Conservation (phyloP, 192 early-diverging fungal genomes). For the Coemansia sp. region DNA sequence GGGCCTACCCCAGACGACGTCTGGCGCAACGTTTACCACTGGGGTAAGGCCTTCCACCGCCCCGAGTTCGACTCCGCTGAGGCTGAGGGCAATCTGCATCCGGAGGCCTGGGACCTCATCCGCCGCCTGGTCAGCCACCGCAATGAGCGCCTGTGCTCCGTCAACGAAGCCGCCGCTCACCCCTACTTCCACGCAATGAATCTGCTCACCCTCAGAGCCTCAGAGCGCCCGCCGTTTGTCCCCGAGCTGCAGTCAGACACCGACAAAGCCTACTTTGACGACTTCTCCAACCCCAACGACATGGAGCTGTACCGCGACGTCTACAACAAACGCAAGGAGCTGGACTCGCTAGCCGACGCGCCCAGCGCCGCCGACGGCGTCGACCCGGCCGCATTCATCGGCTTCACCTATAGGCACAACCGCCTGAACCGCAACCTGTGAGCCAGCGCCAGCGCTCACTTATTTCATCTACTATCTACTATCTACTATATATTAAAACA, state of each 20-base stretch:
- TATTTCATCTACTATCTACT: too few relatives aligned
- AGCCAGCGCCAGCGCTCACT: background rate
- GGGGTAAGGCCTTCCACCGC: constrained; percentile 71
- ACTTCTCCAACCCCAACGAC: constrained; percentile 64
- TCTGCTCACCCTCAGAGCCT: constrained; percentile 58
- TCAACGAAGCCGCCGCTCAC: constrained; percentile 61
- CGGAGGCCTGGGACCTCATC: constrained; percentile 78
- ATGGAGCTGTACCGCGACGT: constrained; percentile 63
- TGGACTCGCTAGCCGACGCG: constrained; percentile 38
- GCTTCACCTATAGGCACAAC: constrained; percentile 73
- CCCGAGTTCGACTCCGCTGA: constrained; percentile 76
- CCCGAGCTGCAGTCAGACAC: constrained; percentile 68
- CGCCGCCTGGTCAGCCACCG: constrained; percentile 58
- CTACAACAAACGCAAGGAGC: constrained; percentile 56
- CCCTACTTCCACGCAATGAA: constrained; percentile 62
- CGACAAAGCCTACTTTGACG: constrained; percentile 86
- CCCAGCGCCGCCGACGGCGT: constrained; percentile 51
- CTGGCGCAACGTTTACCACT: constrained; percentile 86
- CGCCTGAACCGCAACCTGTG: constrained; percentile 41
- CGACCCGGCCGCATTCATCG: constrained; percentile 81
- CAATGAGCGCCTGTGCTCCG: constrained; percentile 51
- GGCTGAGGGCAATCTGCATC: constrained; percentile 73
- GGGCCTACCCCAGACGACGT: constrained; percentile 67
- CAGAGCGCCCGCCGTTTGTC: constrained; percentile 71
- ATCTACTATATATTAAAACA: too few relatives aligned